A percentile compares a stretch with the other conserved stretches of the same genome.
Conservation (phyloP, 495 filamentous ascomycete species). For the Collariella sp. region DNA sequence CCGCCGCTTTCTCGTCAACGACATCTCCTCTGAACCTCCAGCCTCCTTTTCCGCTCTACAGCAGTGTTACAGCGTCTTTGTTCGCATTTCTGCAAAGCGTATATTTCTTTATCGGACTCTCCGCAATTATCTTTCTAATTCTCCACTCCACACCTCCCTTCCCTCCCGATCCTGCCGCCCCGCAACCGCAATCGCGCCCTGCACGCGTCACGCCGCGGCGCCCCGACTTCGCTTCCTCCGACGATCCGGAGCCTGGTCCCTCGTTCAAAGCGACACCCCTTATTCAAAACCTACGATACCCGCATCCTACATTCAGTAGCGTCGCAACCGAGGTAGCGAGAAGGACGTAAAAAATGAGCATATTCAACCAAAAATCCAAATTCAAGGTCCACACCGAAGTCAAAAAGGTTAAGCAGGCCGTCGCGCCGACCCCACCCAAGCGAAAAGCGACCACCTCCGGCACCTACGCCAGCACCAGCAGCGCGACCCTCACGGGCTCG, state of each 20-base stretch:
- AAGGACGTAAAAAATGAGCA: slow-evolving; percentile 26
- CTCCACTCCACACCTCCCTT: too few species aligned
- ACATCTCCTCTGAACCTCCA: not conserved
- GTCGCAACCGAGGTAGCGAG: too few species aligned
- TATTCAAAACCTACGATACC: not conserved
- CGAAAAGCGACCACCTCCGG: slow-evolving; percentile 6
- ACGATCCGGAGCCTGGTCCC: too few species aligned
- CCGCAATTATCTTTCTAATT: not conserved
- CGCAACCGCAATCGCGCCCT: too few species aligned
- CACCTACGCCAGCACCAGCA: not conserved
- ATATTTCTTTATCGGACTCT: too few species aligned
- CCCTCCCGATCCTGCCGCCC: too few species aligned
- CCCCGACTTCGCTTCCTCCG: too few species aligned
- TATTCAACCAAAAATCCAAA: slow-evolving; percentile 33
- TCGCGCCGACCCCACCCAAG: slow-evolving; percentile 14
- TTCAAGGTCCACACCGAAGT: slow-evolving; percentile 29
- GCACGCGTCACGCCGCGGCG: too few species aligned
- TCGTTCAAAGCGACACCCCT: not conserved
- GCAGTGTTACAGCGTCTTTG: not conserved
- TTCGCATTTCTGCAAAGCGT: too few species aligned
- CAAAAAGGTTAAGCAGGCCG: slow-evolving; percentile 22
- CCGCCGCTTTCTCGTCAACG: not conserved
- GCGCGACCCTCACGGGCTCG: slow-evolving; percentile 3
- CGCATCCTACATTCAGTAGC: not conserved
- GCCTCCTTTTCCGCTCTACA: not conserved